phyloP scores from a whole-genome alignment of 352 stramenopile species.

The Elongisporangium anandrum region DNA sequence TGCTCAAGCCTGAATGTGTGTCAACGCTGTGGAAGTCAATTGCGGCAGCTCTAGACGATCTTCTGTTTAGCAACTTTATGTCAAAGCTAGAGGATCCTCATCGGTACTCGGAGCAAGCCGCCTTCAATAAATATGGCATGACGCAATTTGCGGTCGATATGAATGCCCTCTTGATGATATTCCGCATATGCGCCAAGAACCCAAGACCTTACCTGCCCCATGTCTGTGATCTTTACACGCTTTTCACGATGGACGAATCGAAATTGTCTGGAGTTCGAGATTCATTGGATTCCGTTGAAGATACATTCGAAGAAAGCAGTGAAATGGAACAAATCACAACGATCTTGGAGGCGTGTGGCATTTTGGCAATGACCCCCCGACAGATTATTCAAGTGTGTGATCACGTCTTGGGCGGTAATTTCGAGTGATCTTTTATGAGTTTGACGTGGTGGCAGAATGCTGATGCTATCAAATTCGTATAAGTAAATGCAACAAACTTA shows the following conservation, averaged over 20 bases:
- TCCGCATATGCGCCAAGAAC: slow-evolving; percentile 21
- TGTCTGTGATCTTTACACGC: slow-evolving; percentile 31
- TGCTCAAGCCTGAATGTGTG: slow-evolving; percentile 22
- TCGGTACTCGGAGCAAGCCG: too few relatives aligned
- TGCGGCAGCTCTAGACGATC: slow-evolving; percentile 26
- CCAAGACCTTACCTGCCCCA: slow-evolving; percentile 39
- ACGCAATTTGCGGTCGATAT: slow-evolving; percentile 43
- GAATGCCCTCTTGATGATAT: slow-evolving; percentile 23
- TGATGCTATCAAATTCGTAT: too few relatives aligned
- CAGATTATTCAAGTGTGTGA: slow-evolving; percentile 21
- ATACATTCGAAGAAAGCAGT: slow-evolving; percentile 5
- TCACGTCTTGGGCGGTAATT: too few relatives aligned
- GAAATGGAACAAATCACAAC: slow-evolving; percentile 58
- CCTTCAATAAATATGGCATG: too few relatives aligned
- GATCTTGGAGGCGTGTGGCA: slow-evolving; percentile 61
- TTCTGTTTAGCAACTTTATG: slow-evolving; percentile 18
- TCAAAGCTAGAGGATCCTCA: too few relatives aligned
- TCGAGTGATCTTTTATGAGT: too few relatives aligned
- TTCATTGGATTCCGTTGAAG: slow-evolving; percentile 28
- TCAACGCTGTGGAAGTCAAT: slow-evolving; percentile 28
- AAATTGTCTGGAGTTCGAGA: slow-evolving; percentile 43
- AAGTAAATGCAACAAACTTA: too few relatives aligned
- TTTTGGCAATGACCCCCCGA: slow-evolving; percentile 38
- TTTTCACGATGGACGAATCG: slow-evolving; percentile 34
- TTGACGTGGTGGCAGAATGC: too few relatives aligned